phyloP scores from a whole-genome alignment of 2,329 filamentous ascomycete genomes.

The Sporothrix dimorphospora region DNA sequence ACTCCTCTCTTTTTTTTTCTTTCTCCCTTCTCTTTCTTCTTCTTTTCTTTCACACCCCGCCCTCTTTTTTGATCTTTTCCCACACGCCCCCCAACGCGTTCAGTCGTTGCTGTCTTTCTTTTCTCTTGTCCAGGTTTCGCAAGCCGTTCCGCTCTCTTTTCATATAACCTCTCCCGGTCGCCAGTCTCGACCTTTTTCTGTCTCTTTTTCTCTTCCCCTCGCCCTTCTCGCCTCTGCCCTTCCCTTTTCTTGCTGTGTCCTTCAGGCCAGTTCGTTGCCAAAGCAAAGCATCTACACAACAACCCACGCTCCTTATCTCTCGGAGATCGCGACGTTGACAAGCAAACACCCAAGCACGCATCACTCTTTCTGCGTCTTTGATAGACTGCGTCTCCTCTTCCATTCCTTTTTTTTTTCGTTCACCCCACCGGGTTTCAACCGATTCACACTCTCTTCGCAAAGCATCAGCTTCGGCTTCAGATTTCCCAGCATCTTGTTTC shows the following conservation, averaged over 20 bases:
- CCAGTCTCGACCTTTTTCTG: slow-evolving; percentile 30
- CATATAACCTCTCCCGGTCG: slow-evolving; percentile 28
- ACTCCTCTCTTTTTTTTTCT: slow-evolving; percentile 9
- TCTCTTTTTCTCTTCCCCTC: slow-evolving; percentile 11
- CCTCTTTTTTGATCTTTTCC: slow-evolving; percentile 5
- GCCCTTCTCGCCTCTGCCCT: slow-evolving; percentile 13
- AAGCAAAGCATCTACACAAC: slow-evolving; percentile 18
- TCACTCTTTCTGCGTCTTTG: slow-evolving; percentile 56
- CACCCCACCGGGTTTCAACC: neutral
- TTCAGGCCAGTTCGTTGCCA: slow-evolving; percentile 26
- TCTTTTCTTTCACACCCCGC: slow-evolving; percentile 17
- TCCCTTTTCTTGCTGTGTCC: slow-evolving; percentile 20
- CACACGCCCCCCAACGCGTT: slow-evolving; percentile 25
- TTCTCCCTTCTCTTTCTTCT: slow-evolving; percentile 1
- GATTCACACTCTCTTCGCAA: slow-evolving; percentile 23
- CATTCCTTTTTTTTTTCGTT: slow-evolving; percentile 24
- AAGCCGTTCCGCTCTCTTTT: slow-evolving; percentile 31
- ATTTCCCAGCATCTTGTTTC: slow-evolving; percentile 20
- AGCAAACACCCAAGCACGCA: slow-evolving; percentile 38
- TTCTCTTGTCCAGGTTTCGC: slow-evolving; percentile 13
- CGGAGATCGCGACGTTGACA: slow-evolving; percentile 33
- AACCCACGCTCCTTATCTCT: slow-evolving; percentile 32
- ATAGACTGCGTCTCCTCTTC: slow-evolving; percentile 48
- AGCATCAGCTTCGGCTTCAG: neutral
- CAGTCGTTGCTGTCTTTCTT: slow-evolving; percentile 24